A percentile compares a stretch with the other conserved stretches of the same genome.
phyloP scores from a whole-genome alignment of 441 rosid genomes.

The Eugenia klotzschiana region DNA sequence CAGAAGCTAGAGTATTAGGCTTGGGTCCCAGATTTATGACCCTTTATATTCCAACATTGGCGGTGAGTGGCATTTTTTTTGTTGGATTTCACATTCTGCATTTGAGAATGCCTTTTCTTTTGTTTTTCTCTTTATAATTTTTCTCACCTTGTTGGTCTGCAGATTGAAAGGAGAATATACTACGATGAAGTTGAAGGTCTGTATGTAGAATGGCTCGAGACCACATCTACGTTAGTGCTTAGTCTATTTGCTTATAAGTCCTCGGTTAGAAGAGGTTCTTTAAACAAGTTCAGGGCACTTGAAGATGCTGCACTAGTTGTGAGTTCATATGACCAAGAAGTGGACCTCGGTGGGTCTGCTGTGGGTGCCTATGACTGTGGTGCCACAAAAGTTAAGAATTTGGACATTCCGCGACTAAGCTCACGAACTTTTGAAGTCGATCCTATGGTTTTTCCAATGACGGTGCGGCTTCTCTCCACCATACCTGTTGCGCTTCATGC shows the following conservation, averaged over 20 bases:
- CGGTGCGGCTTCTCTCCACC: constrained; percentile 46
- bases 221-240: constrained; percentile 68
- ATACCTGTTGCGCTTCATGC: constrained; percentile 77
- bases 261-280: constrained; percentile 25
- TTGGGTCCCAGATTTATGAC: constrained; percentile 89
- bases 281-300: constrained; percentile 29
- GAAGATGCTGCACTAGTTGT: constrained; percentile 42
- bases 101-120: too few relatives aligned
- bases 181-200: constrained; percentile 80
- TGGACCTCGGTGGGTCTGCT: constrained; percentile 4
- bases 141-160: not conserved
- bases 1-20: constrained; percentile 76
- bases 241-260: constrained; percentile 23
- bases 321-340: constrained; percentile 34
- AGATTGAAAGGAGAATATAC: constrained; percentile 67
- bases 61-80: constrained; percentile 32
- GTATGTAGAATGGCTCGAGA: constrained; percentile 65
- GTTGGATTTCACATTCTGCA: not conserved
- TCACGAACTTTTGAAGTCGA: constrained; percentile 6
- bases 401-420: not conserved
- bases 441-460: constrained; percentile 63
- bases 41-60: constrained; percentile 55
- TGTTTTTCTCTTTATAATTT: not conserved
- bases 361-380: not conserved
- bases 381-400: constrained; percentile 1